Base-by-base conservation (phyloP, 805 yeast species). In the Scheffersomyces amazonensis region DNA sequence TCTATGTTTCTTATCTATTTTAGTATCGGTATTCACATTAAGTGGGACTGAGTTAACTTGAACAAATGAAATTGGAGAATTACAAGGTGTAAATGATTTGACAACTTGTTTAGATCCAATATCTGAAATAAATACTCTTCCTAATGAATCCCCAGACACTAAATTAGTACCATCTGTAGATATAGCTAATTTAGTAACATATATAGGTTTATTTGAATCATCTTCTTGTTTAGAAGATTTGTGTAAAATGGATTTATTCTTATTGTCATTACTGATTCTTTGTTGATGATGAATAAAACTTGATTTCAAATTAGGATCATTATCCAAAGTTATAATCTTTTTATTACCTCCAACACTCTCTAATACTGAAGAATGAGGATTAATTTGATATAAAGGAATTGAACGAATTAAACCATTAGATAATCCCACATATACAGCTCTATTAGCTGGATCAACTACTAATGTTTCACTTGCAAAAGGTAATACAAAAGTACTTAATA, bases 81-180 rank as follows among this genome's bases (percentile, higher is more conserved):
- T 59, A 35, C 69, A 61, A 16, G 67, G 63, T 13, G 62, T 74
- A 44, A 81, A 64, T n/a, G 76, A 72, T 52, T 77, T 80, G 19
- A 78, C 65, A 13, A 80, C 78, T 58, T 85, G 93, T 52, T 76
- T 81, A 1, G 91, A 80, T 12, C 71, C 75, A 5, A 81, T 68
- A 58, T 91, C 97, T 49, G 82, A 74, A 1, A 81, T 70, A 29
- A 75, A 74, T 2, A 87, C 77, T 20, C 75, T 69, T 1, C 97
- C 97, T n/a, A 49, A 52, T 0, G 72, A 58, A 54, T 87, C 95
- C 24, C 96, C 97, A 5, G 88, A 76, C 2, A 84, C 64, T 5
- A 90, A 51, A 25, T 66, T 58, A 13, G 90, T 78, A 4, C 91
- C 96, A 54, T 90, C 97, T 52, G 84, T 64, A 5, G 89, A 79